phyloP scores from a whole-genome alignment of 345 rosid species.

The Eucalyptus coolabah region DNA sequence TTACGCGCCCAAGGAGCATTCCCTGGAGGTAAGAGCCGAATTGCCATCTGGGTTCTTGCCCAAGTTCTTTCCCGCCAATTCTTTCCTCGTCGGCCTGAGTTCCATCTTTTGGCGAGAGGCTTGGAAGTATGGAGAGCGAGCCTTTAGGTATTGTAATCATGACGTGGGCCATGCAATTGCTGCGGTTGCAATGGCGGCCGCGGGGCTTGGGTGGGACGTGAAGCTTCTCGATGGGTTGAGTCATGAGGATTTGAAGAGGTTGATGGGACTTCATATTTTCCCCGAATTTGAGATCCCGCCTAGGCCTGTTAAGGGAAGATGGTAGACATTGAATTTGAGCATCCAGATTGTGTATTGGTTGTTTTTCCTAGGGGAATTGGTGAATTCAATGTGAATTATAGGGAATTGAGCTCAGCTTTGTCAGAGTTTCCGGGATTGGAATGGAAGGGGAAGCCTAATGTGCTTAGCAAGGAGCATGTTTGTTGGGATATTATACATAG shows the following conservation, averaged over 20 bases:
- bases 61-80: constrained; percentile 28
- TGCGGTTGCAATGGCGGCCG: constrained; percentile 68
- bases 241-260: constrained; percentile 33
- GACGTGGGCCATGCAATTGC: constrained; percentile 86
- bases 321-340: constrained; percentile 65
- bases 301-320: constrained; percentile 22
- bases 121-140: constrained; percentile 92
- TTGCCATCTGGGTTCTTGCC: constrained; percentile 35
- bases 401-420: constrained; percentile 22
- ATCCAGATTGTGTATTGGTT: constrained; percentile 75
- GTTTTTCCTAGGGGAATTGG: constrained; percentile 46
- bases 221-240: constrained; percentile 85
- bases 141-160: constrained; percentile 77
- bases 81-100: constrained; percentile 57
- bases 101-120: constrained; percentile 94
- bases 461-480: constrained; percentile 63
- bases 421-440: constrained; percentile 26
- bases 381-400: constrained; percentile 30
- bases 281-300: constrained; percentile 26
- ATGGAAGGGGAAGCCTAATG: constrained; percentile 65
- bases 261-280: constrained; percentile 45
- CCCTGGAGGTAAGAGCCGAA: constrained; percentile 64
- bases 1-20: constrained; percentile 72
- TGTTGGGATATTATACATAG: constrained; percentile 72
- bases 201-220: constrained; percentile 80